A percentile compares a stretch with the other conserved stretches of the same genome.
Conservation (phyloP, 192 early-diverging fungal species). For the Dissophora globulifera region DNA sequence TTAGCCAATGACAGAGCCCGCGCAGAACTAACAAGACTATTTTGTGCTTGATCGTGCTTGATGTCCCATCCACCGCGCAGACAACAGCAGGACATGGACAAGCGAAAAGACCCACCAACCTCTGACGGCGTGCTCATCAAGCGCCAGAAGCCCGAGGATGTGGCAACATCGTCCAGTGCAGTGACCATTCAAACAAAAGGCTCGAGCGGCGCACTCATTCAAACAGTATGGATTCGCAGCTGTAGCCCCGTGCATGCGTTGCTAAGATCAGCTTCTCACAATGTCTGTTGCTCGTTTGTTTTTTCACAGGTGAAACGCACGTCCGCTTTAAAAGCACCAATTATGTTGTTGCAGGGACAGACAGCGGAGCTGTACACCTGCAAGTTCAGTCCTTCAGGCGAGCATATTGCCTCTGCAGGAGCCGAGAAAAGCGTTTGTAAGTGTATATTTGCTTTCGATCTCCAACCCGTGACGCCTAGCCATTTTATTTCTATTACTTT, state of each 20-base stretch:
- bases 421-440: constrained; percentile 86
- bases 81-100: constrained; percentile 27
- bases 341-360: constrained; percentile 44
- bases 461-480: too few relatives aligned
- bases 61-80: background rate
- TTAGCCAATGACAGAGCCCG: too few relatives aligned
- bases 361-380: constrained; percentile 84
- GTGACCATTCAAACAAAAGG: constrained; percentile 48
- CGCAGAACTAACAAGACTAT: too few relatives aligned
- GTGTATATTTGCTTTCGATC: background rate
- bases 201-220: constrained; percentile 44
- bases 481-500: too few relatives aligned
- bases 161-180: constrained; percentile 22
- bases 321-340: constrained; percentile 32
- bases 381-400: constrained; percentile 87
- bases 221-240: constrained; percentile 34
- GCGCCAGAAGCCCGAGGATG: constrained; percentile 49
- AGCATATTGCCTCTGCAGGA: constrained; percentile 84
- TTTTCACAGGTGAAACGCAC: constrained; percentile 39
- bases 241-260: too few relatives aligned
- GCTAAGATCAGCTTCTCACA: background rate
- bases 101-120: constrained; percentile 54
- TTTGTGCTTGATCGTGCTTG: too few relatives aligned
- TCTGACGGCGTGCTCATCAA: constrained; percentile 45
- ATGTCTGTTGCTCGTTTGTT: constrained; percentile 33